phyloP scores from a whole-genome alignment of 2,329 filamentous ascomycete genomes.

The Colletotrichum noveboracense region DNA sequence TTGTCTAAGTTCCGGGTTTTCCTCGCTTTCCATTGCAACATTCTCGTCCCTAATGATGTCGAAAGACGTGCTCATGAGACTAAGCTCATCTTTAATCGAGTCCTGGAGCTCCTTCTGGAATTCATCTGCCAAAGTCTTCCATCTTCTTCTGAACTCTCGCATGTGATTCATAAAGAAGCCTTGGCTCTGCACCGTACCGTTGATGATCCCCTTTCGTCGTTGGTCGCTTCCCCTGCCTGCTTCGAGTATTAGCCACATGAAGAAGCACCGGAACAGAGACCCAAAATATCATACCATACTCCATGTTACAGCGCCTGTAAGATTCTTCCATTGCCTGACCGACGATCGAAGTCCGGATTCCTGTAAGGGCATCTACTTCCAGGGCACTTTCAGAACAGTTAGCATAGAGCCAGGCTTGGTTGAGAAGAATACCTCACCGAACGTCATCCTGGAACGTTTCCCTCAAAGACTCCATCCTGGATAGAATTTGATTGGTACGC shows the following conservation, averaged over 20 bases:
- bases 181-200: conserved; percentile 25
- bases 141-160: background rate
- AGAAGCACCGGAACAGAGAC: background rate
- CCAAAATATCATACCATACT: conserved; percentile 32
- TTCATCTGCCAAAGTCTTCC: background rate
- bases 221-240: conserved; percentile 29
- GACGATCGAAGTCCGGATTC: conserved; percentile 41
- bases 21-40: background rate
- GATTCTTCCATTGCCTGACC: conserved; percentile 38
- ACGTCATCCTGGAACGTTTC: conserved; percentile 27
- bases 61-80: background rate
- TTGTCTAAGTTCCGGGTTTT: background rate
- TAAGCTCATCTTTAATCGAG: background rate
- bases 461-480: conserved; percentile 21
- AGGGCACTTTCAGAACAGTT: conserved; percentile 30
- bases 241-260: background rate
- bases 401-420: background rate
- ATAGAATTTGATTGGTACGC: background rate
- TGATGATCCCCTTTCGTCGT: conserved; percentile 39
- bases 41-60: background rate
- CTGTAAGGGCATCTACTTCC: conserved; percentile 36
- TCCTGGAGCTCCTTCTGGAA: background rate
- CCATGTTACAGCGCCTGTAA: conserved; percentile 34
- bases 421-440: background rate
- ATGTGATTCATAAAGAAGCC: conserved; percentile 31